Percentiles rank a stretch among this genome's conserved stretches.
phyloP scores from a whole-genome alignment of 139 green algal species.

The Volvox reticuliferus region DNA sequence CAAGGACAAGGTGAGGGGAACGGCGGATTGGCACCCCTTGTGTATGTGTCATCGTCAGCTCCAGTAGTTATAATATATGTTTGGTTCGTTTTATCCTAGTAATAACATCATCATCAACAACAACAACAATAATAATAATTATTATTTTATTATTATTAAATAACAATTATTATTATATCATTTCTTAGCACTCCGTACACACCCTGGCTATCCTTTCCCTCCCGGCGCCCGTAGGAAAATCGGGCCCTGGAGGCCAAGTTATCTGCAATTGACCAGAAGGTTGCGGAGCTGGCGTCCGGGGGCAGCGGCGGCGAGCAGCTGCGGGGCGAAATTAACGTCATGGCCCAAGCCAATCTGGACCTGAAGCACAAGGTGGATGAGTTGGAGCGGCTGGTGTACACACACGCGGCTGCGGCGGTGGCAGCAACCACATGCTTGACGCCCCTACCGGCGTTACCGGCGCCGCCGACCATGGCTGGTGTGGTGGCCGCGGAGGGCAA shows the following conservation, averaged over 20 bases:
- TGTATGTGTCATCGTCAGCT: not conserved
- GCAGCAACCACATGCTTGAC: not conserved
- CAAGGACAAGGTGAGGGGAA: conserved; percentile 41
- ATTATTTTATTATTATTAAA: no score
- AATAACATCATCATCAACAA: not conserved
- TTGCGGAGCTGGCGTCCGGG: not conserved
- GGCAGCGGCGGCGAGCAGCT: not conserved
- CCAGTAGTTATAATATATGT: not conserved
- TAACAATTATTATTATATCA: no score
- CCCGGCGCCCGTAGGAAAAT: conserved; percentile 24
- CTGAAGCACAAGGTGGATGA: conserved; percentile 39
- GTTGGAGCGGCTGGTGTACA: conserved; percentile 32
- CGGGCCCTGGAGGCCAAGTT: conserved; percentile 23
- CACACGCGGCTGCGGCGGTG: not conserved
- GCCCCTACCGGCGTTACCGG: no score
- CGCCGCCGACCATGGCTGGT: no score
- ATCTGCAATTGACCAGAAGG: conserved; percentile 6
- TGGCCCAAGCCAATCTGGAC: conserved; percentile 22
- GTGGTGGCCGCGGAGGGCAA: no score
- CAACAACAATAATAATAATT: not conserved
- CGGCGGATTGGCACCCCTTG: not conserved
- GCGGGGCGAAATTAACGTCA: conserved; percentile 1
- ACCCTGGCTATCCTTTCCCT: not conserved
- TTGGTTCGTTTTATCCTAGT: not conserved
- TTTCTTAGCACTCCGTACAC: not conserved